These are phyloP conservation scores for Salix exigua DNA, from an alignment of 345 rosid genomes.

Conservation along the genomic window DNA sequence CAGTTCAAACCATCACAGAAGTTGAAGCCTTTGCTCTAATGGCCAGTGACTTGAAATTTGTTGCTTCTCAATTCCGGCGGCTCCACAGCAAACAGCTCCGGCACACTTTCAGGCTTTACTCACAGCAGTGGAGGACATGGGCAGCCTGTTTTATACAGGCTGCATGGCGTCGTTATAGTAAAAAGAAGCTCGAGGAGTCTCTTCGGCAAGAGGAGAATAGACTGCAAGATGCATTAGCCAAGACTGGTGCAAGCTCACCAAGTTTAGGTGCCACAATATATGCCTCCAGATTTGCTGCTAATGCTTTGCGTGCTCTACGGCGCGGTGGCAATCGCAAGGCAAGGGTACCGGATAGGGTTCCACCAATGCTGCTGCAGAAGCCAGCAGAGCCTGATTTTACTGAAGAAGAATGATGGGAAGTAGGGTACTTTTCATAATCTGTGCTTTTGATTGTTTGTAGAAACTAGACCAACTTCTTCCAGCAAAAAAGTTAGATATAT, in stretches of 20 bases:
- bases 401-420: slow-evolving; percentile 41
- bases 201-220: slow-evolving; percentile 64
- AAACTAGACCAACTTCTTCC: background rate
- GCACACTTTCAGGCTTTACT: slow-evolving; percentile 78
- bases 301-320: slow-evolving; percentile 55
- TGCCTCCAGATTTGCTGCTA: slow-evolving; percentile 85
- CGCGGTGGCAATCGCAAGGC: slow-evolving; percentile 49
- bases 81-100: slow-evolving; percentile 87
- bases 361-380: slow-evolving; percentile 72
- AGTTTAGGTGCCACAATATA: slow-evolving; percentile 90
- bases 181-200: slow-evolving; percentile 73
- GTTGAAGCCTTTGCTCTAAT: slow-evolving; percentile 88
- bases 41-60: slow-evolving; percentile 80
- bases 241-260: slow-evolving; percentile 57
- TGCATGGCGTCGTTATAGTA: slow-evolving; percentile 69
- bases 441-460: background rate
- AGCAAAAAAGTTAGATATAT: too few species aligned
- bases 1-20: slow-evolving; percentile 60
- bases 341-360: slow-evolving; percentile 57
- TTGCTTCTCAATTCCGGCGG: slow-evolving; percentile 79
- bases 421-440: background rate
- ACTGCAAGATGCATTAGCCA: slow-evolving; percentile 71
- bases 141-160: slow-evolving; percentile 92
- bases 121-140: slow-evolving; percentile 91
- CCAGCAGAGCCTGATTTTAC: slow-evolving; percentile 92